phyloP scores from a whole-genome alignment of 2,329 filamentous ascomycete genomes.

The Elsinoe fawcettii region DNA sequence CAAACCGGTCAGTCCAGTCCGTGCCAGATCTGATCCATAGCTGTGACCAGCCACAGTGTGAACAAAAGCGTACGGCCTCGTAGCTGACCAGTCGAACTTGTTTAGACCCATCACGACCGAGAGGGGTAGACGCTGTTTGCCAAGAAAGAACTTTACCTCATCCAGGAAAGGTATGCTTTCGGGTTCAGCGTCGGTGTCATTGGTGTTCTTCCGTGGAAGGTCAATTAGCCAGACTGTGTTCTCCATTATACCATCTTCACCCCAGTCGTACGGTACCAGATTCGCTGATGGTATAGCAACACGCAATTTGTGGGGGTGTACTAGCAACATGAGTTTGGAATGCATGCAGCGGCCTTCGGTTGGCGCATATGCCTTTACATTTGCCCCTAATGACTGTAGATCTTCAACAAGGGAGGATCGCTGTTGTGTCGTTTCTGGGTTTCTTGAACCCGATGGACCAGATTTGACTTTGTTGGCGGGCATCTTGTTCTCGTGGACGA shows the following conservation, averaged over 20 bases:
- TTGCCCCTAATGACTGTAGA: conserved; percentile 26
- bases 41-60: conserved; percentile 56
- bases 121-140: conserved; percentile 56
- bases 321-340: conserved; percentile 88
- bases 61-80: conserved; percentile 66
- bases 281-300: conserved; percentile 86
- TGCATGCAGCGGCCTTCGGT: conserved; percentile 70
- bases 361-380: conserved; percentile 39
- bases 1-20: conserved; percentile 68
- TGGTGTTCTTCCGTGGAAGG: conserved; percentile 50
- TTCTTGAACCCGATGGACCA: neutral
- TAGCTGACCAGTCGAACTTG: conserved; percentile 75
- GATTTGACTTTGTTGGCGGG: neutral
- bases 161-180: conserved; percentile 53
- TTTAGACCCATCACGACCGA: conserved; percentile 60
- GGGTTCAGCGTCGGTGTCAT: conserved; percentile 22
- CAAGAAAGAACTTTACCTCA: conserved; percentile 64
- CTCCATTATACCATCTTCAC: conserved; percentile 74
- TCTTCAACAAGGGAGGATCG: conserved; percentile 34
- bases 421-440: conserved; percentile 38
- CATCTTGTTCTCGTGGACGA: conserved; percentile 39
- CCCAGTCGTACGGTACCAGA: conserved; percentile 80
- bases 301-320: conserved; percentile 63
- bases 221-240: conserved; percentile 92
- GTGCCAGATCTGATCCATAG: conserved; percentile 31